Percentiles rank a stretch among this genome's conserved stretches.
These are phyloP conservation scores for Malania oleifera DNA, from an alignment of 164 flowering plant species.

Conservation along the genomic window DNA sequence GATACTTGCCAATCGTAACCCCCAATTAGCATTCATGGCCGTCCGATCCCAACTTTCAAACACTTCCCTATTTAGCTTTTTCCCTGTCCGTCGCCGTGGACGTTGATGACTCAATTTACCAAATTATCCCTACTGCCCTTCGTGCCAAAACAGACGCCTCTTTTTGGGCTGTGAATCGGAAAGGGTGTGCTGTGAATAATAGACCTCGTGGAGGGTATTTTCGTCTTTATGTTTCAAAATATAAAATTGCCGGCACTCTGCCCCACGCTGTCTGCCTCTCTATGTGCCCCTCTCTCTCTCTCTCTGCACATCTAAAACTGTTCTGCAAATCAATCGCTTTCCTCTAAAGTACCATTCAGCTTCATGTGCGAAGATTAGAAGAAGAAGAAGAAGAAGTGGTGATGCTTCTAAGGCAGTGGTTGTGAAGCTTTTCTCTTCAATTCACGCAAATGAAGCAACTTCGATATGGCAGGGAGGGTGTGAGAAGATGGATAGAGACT, in stretches of 20 bases:
- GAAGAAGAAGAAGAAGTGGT: not conserved
- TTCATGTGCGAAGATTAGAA: not conserved
- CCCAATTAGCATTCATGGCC: too few relatives aligned
- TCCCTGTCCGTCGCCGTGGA: not conserved
- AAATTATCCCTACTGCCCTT: slow-evolving; percentile 8
- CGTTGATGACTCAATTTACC: slow-evolving; percentile 9
- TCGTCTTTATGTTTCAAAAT: slow-evolving; percentile 10
- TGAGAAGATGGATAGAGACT: too few relatives aligned
- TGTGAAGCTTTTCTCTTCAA: too few relatives aligned
- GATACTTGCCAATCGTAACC: too few relatives aligned
- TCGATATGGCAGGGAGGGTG: too few relatives aligned
- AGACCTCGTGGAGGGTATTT: slow-evolving; percentile 4
- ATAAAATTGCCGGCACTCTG: slow-evolving; percentile 29
- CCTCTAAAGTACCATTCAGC: not conserved
- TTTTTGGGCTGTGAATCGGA: not conserved
- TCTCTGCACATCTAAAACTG: slow-evolving; percentile 11
- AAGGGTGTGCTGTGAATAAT: not conserved
- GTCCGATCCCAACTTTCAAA: too few relatives aligned
- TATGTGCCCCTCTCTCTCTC: slow-evolving; percentile 28
- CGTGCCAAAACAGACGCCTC: too few relatives aligned
- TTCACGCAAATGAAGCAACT: too few relatives aligned
- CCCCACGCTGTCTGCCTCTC: slow-evolving; percentile 27
- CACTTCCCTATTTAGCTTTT: not conserved
- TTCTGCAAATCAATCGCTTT: slow-evolving; percentile 6
- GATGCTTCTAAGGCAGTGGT: not conserved